phyloP scores from a whole-genome alignment of 768 basidiomycete species.

The Exidia glandulosa region DNA sequence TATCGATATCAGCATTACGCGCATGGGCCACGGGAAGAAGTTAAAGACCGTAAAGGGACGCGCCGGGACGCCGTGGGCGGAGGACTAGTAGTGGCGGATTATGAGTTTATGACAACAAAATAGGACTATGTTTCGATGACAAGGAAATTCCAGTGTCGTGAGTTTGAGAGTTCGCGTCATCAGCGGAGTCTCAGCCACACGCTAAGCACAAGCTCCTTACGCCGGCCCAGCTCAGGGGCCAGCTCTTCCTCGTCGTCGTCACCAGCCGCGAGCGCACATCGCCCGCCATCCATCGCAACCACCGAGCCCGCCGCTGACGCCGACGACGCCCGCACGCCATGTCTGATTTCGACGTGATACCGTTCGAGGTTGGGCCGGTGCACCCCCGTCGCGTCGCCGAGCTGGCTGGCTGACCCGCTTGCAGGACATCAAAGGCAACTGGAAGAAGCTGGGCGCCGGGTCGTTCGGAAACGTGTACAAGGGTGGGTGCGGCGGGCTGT shows the following conservation, averaged over 20 bases:
- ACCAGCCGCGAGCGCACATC: neutral
- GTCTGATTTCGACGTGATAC: constrained; percentile 65
- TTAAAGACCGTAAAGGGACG: too few relatives aligned
- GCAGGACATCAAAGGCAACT: constrained; percentile 78
- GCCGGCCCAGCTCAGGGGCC: neutral
- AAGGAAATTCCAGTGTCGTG: too few relatives aligned
- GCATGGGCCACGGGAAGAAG: too few relatives aligned
- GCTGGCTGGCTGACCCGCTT: constrained; percentile 1
- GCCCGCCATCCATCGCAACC: neutral
- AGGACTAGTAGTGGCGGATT: too few relatives aligned
- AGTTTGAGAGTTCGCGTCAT: too few relatives aligned
- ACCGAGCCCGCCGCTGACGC: neutral
- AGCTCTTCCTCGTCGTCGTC: neutral
- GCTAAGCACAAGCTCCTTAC: neutral
- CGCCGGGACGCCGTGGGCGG: too few relatives aligned
- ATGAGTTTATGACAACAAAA: too few relatives aligned
- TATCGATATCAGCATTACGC: too few relatives aligned
- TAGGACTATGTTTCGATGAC: too few relatives aligned
- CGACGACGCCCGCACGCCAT: neutral
- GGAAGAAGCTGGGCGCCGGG: constrained; percentile 86
- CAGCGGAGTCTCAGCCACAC: neutral
- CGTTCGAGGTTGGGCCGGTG: constrained; percentile 47
- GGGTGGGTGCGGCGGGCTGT: constrained; percentile 17
- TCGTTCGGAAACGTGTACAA: constrained; percentile 91
- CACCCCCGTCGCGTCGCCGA: neutral